These are phyloP conservation scores for Trichoderma oligosporum DNA, from an alignment of 2,329 filamentous ascomycete genomes.

Conservation along the genomic window DNA sequence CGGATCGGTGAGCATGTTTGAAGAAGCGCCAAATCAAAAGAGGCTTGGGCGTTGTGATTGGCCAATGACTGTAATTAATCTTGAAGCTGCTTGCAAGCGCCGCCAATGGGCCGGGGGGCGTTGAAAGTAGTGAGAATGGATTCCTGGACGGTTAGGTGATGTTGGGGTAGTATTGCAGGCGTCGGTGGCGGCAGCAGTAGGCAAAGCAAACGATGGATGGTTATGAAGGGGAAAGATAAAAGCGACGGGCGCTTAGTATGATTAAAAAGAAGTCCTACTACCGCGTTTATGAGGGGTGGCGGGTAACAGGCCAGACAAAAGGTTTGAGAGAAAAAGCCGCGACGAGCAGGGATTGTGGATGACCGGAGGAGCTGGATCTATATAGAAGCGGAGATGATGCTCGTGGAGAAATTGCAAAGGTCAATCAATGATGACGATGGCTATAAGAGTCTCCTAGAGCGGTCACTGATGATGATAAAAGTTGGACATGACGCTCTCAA, in stretches of 20 bases:
- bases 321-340: slow-evolving; percentile 1
- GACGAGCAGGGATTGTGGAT: slow-evolving; percentile 5
- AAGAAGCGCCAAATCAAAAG: slow-evolving; percentile 20
- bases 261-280: slow-evolving; percentile 1
- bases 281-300: slow-evolving; percentile 1
- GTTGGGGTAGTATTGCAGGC: slow-evolving; percentile 11
- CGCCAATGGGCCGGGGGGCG: slow-evolving; percentile 6
- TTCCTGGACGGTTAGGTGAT: slow-evolving; percentile 12
- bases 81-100: slow-evolving; percentile 20
- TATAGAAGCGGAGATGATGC: not conserved
- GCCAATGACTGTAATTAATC: slow-evolving; percentile 14
- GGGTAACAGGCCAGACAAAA: not conserved
- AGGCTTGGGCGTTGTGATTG: slow-evolving; percentile 16
- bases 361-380: not conserved
- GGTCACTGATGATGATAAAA: no score
- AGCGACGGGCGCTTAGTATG: slow-evolving; percentile 15
- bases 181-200: not conserved
- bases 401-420: not conserved
- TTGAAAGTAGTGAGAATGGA: not conserved
- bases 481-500: not conserved
- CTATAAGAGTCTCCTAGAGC: not conserved
- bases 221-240: not conserved
- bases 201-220: not conserved
- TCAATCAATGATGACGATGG: not conserved
- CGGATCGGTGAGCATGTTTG: slow-evolving; percentile 19